Percentiles rank a stretch among this genome's conserved stretches.
Evolutionary conservation across 768 basidiomycete species (phyloP).

Genomic region (Xerocomus brunneocitrinus): DNA sequence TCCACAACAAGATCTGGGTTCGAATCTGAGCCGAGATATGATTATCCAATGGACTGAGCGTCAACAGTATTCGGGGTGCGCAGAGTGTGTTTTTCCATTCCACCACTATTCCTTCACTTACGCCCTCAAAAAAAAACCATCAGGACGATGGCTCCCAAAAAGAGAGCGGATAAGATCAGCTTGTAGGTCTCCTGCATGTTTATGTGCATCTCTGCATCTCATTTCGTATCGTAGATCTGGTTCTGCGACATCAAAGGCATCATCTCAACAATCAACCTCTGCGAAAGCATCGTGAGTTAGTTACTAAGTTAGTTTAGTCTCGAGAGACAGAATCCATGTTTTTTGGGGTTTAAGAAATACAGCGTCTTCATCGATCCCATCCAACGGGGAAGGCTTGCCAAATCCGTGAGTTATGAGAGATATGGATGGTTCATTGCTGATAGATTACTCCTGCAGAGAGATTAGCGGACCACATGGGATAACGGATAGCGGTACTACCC

Average conservation of each 20-base stretch:
- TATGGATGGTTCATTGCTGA: not conserved
- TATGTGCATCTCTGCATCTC: not conserved
- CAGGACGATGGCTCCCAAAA: not conserved
- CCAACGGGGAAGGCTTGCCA: not conserved
- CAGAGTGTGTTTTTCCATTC: not conserved
- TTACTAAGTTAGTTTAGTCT: not conserved
- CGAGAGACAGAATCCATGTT: too few relatives aligned
- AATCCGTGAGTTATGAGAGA: not conserved
- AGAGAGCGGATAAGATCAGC: not conserved
- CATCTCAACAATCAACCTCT: not conserved
- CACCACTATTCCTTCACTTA: not conserved
- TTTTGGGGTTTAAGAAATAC: not conserved
- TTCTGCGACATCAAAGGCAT: not conserved
- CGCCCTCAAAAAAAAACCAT: too few relatives aligned
- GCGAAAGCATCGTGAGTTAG: not conserved
- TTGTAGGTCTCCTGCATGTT: not conserved
- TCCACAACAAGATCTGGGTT: not conserved
- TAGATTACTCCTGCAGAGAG: not conserved
- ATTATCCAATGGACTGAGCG: slow-evolving; percentile 1
- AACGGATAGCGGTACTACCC: not conserved
- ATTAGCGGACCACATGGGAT: not conserved
- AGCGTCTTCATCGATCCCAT: not conserved
- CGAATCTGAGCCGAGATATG: not conserved
- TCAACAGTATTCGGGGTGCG: not conserved
- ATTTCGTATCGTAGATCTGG: not conserved